A percentile compares a stretch with the other conserved stretches of the same genome.
Evolutionary conservation across 805 yeast genomes (phyloP).

Genomic region (Danielozyma ontarioensis): DNA sequence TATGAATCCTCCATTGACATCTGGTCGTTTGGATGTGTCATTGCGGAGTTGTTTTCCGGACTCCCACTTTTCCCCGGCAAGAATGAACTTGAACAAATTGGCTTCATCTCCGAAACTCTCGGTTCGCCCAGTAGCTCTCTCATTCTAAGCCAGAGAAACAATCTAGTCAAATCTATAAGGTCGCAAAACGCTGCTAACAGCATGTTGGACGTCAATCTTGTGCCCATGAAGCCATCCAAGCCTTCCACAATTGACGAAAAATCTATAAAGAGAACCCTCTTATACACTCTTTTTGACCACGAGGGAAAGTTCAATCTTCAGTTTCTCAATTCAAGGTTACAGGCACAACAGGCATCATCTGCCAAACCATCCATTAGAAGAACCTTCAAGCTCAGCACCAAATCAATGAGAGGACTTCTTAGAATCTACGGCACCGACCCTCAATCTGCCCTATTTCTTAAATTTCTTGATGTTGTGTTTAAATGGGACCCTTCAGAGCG

Average conservation of each 20-base stretch:
- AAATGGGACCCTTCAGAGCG: slow-evolving; percentile 29
- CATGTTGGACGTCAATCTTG: neutral
- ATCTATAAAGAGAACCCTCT: slow-evolving; percentile 25
- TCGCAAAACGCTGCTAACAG: slow-evolving; percentile 4
- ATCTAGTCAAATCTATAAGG: slow-evolving; percentile 20
- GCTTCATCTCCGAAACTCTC: slow-evolving; percentile 37
- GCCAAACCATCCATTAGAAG: slow-evolving; percentile 7
- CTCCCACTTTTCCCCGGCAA: slow-evolving; percentile 43
- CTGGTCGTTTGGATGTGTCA: slow-evolving; percentile 44
- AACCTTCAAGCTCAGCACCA: slow-evolving; percentile 25
- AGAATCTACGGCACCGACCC: slow-evolving; percentile 11
- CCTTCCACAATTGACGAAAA: slow-evolving; percentile 21
- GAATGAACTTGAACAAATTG: slow-evolving; percentile 45
- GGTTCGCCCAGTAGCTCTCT: slow-evolving; percentile 43
- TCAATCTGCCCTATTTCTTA: slow-evolving; percentile 13
- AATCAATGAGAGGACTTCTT: slow-evolving; percentile 24
- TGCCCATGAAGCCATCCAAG: slow-evolving; percentile 1
- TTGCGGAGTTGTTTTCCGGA: slow-evolving; percentile 34
- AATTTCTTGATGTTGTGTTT: slow-evolving; percentile 25
- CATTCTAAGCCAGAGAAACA: slow-evolving; percentile 35
- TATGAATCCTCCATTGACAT: slow-evolving; percentile 50
- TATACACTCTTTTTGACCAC: slow-evolving; percentile 34
- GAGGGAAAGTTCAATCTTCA: slow-evolving; percentile 35
- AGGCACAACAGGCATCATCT: slow-evolving; percentile 3
- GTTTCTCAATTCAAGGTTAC: slow-evolving; percentile 23